A percentile compares a stretch with the other conserved stretches of the same genome.
Conservation (phyloP, 768 basidiomycete species). For the Boletales sp. region DNA sequence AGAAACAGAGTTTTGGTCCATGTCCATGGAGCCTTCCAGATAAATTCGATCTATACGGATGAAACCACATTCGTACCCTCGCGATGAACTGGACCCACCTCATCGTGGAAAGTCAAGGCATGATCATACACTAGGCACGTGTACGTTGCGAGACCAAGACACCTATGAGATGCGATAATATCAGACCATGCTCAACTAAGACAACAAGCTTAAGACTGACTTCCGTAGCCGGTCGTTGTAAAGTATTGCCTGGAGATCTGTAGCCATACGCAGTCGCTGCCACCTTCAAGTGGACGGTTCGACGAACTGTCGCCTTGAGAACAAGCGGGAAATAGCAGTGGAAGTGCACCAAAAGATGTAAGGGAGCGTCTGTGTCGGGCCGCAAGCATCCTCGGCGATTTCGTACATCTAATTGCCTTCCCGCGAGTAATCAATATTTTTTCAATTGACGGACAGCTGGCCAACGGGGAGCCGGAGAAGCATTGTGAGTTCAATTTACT, state of each 20-base stretch:
- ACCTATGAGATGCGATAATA: not conserved
- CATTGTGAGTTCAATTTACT: too few relatives aligned
- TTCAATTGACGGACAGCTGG: too few relatives aligned
- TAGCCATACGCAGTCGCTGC: too few relatives aligned
- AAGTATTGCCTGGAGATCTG: not conserved
- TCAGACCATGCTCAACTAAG: not conserved
- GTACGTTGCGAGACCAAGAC: slow-evolving; percentile 4
- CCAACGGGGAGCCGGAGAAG: too few relatives aligned
- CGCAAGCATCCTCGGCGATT: too few relatives aligned
- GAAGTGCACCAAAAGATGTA: too few relatives aligned
- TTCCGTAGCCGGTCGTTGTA: not conserved
- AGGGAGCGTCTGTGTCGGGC: too few relatives aligned
- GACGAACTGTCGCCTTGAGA: too few relatives aligned
- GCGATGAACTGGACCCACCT: slow-evolving; percentile 4
- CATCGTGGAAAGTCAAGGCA: slow-evolving; percentile 10
- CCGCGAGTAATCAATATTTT: too few relatives aligned
- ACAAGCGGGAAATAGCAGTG: too few relatives aligned
- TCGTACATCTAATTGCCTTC: too few relatives aligned
- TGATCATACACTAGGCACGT: slow-evolving; percentile 16
- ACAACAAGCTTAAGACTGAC: not conserved
- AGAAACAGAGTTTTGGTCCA: slow-evolving; percentile 8
- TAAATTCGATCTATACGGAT: slow-evolving; percentile 8
- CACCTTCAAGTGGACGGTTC: too few relatives aligned
- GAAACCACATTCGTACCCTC: not conserved
- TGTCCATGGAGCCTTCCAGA: slow-evolving; percentile 16